A percentile compares a stretch with the other conserved stretches of the same genome.
These are phyloP conservation scores for Ceratobasidium sp. DNA, from an alignment of 1,284 basidiomycete genomes.

Conservation along the genomic window DNA sequence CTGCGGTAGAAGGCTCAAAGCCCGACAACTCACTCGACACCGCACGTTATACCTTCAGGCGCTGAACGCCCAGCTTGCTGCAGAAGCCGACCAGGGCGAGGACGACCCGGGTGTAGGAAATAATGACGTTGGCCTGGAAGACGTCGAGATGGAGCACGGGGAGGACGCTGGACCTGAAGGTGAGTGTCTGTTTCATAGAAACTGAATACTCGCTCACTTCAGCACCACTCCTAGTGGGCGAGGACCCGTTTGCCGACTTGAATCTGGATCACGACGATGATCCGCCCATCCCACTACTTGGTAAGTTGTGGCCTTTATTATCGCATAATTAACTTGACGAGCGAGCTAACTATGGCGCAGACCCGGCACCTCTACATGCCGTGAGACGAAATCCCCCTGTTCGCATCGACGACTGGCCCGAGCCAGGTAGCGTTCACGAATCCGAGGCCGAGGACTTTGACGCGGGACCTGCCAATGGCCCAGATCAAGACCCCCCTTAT, in stretches of 20 bases:
- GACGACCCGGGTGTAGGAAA: neutral
- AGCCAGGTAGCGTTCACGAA: no score
- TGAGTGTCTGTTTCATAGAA: neutral
- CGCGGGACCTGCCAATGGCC: neutral
- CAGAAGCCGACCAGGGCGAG: neutral
- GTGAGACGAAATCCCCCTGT: constrained; percentile 13
- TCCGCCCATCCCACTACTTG: neutral
- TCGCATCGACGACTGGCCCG: neutral
- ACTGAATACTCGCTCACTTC: neutral
- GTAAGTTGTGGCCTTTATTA: neutral
- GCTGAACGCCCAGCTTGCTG: neutral
- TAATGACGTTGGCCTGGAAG: neutral
- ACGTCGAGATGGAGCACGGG: neutral
- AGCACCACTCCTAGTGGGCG: neutral
- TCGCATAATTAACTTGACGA: neutral
- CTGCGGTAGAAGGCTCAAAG: neutral
- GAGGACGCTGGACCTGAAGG: neutral
- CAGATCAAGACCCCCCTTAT: neutral
- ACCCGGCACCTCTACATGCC: neutral
- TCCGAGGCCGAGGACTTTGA: no score
- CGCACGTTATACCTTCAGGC: neutral
- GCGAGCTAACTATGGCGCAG: neutral
- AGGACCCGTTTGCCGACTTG: neutral
- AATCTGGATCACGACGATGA: neutral
- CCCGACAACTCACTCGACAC: neutral